Conservation (phyloP, 768 basidiomycete genomes). For the Tylopilus plumbeoviolaceoides region DNA sequence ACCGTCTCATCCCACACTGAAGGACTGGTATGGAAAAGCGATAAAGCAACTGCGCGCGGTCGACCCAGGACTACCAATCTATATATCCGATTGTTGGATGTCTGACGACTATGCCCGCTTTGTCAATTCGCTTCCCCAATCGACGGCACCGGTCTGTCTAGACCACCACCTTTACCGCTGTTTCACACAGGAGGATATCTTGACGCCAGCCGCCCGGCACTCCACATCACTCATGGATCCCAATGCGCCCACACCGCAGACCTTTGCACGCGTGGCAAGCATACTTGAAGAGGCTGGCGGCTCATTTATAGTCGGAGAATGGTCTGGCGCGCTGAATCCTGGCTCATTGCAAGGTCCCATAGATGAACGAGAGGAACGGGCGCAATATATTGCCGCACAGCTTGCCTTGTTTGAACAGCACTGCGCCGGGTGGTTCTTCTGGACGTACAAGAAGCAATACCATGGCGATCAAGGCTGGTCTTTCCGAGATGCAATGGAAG, state of each 20-base stretch:
- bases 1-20: slow-evolving; percentile 44
- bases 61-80: slow-evolving; percentile 58
- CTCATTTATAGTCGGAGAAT: slow-evolving; percentile 69
- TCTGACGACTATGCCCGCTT: slow-evolving; percentile 59
- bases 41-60: slow-evolving; percentile 50
- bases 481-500: slow-evolving; percentile 57
- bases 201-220: slow-evolving; percentile 52
- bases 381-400: slow-evolving; percentile 58
- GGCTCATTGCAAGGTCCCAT: slow-evolving; percentile 49
- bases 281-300: slow-evolving; percentile 40
- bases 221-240: slow-evolving; percentile 42
- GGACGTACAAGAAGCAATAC: slow-evolving; percentile 75
- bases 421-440: slow-evolving; percentile 79
- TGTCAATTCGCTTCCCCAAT: slow-evolving; percentile 33
- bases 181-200: slow-evolving; percentile 59
- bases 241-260: slow-evolving; percentile 36
- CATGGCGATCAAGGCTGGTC: slow-evolving; percentile 73
- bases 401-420: slow-evolving; percentile 56
- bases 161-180: slow-evolving; percentile 86
- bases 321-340: slow-evolving; percentile 72
- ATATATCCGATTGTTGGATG: slow-evolving; percentile 75
- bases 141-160: slow-evolving; percentile 48
- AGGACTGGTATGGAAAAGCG: slow-evolving; percentile 59
- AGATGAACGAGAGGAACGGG: slow-evolving; percentile 39
- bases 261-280: slow-evolving; percentile 36